Percentiles rank a stretch among this genome's conserved stretches.
Conservation (phyloP, 2,329 filamentous ascomycete genomes). For the Fusarium nygamai region DNA sequence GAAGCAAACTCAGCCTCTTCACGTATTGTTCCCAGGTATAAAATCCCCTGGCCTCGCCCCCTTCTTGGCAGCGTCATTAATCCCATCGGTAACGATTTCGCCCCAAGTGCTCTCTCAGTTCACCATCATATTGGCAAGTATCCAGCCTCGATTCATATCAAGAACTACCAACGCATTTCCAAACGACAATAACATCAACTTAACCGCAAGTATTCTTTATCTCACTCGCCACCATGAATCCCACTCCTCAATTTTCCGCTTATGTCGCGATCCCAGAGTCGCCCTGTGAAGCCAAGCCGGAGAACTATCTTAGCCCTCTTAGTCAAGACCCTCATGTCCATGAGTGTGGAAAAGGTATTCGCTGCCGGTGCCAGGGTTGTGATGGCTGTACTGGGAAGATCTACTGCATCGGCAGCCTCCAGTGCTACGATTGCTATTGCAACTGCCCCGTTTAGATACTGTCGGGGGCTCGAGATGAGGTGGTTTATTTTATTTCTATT, state of each 20-base stretch:
- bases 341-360: background rate
- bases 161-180: background rate
- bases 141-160: fast-evolving
- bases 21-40: background rate
- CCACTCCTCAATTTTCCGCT: background rate
- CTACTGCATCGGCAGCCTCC: constrained; percentile 1
- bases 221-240: background rate
- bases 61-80: background rate
- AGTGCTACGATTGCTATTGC: constrained; percentile 8
- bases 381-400: background rate
- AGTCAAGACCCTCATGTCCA: background rate
- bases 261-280: fast-evolving
- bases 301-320: fast-evolving
- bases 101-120: no score
- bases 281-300: background rate
- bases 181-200: background rate
- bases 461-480: background rate
- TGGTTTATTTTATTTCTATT: fast-evolving
- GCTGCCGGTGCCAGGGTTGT: background rate
- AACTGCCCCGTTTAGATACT: background rate
- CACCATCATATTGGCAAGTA: background rate
- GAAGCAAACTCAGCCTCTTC: background rate
- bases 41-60: background rate
- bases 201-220: background rate
- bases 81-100: background rate